Evolutionary conservation across 2,329 filamentous ascomycete species (phyloP).

Genomic region (Penicillium frequentans): DNA sequence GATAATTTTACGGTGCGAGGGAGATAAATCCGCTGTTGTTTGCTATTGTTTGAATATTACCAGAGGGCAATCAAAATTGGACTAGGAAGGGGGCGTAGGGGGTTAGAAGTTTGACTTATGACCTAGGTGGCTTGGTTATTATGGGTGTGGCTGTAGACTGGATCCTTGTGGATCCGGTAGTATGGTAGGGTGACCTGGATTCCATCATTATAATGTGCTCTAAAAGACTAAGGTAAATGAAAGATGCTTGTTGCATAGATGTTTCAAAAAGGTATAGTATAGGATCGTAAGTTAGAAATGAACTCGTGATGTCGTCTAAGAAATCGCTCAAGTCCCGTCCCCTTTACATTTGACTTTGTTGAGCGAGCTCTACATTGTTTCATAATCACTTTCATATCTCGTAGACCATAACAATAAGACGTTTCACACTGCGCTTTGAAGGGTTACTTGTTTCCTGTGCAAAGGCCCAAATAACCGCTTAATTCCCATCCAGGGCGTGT

Average conservation of each 20-base stretch:
- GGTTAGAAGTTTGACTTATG: no score
- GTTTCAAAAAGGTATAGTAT: neutral
- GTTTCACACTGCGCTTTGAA: slow-evolving; percentile 19
- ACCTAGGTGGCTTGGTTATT: no score
- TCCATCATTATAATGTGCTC: no score
- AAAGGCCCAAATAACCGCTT: slow-evolving; percentile 47
- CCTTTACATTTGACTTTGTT: neutral
- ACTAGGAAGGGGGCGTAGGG: no score
- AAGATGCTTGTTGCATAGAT: neutral
- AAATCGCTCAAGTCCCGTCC: neutral
- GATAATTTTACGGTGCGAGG: neutral
- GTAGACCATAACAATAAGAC: neutral
- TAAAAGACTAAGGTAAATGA: no score
- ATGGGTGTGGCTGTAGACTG: no score
- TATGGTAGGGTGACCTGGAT: no score
- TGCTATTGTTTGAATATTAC: neutral
- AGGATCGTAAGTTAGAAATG: neutral
- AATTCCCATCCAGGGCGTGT: slow-evolving; percentile 66
- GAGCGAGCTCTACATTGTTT: neutral
- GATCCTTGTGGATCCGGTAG: no score
- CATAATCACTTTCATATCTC: neutral
- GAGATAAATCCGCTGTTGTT: neutral
- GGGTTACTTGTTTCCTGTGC: slow-evolving; percentile 4
- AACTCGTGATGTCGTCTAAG: neutral
- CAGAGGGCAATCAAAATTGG: neutral